Base-by-base conservation (phyloP, 495 filamentous ascomycete genomes). In the Halenospora varia region DNA sequence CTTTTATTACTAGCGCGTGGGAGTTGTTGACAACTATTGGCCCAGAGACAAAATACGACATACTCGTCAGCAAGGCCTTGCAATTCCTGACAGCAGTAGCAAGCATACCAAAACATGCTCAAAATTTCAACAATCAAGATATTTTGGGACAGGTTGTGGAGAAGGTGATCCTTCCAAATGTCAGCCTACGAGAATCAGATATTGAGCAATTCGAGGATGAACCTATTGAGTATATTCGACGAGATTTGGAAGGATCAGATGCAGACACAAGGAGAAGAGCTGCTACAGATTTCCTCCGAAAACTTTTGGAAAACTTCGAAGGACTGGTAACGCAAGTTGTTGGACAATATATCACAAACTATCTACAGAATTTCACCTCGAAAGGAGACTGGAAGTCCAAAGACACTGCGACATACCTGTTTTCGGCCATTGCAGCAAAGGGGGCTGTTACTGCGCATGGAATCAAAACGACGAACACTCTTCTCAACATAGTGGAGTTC, bases 121-220 rank as follows among this genome's bases (percentile, higher is more conserved):
- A 84, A 52, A 80, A 84, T 58, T 99, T 99, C 85, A 90, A 92
- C 72, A 82, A 87, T 56, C 82, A 88, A 58, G 77, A 75, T 15
- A 85, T 86, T 2, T 72, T 97, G 53, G 76, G 79, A 22, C 86
- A 96, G 64, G 87, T 99, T 22, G 87, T 96, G 29, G 89, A 97
- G 70, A 95, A 95, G 73, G 95, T 97, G 23, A 85, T 99, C 46
- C 72, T 99, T 53, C 95, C 95, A 29, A 99, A 97, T 61, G 83
- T 97, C 51, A 85, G 83, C 11, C 78, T 99, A 20, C 83, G 95
- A 65, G 91, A 95, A 60, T 90, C 92, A 2, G 95, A 99, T 57
- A 84, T 96, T 57, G 95, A 99, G 68, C 77, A 96, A 35, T 96
- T 97, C 62, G 95, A 97, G 68, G 95, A 99, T 65, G 95, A 99